A percentile compares a stretch with the other conserved stretches of the same genome.
Evolutionary conservation across 1,284 basidiomycete genomes (phyloP).

Genomic region (Ustilago vetiveriae): DNA sequence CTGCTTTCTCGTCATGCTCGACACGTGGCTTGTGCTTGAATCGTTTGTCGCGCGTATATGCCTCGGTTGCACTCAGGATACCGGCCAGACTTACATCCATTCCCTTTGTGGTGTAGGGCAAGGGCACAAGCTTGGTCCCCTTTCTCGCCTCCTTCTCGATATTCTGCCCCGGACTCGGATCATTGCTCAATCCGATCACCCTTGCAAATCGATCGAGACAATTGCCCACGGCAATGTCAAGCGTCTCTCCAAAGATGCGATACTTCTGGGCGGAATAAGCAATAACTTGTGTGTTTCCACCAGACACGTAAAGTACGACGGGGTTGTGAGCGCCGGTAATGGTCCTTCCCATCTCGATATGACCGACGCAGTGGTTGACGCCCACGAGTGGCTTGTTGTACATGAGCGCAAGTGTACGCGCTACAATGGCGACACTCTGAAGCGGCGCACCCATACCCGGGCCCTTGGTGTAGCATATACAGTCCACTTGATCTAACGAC

Average conservation of each 20-base stretch:
- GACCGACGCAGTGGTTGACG: conserved; percentile 96
- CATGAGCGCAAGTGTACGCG: conserved; percentile 86
- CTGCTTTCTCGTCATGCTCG: conserved; percentile 18
- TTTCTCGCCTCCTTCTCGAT: conserved; percentile 95
- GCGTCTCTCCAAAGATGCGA: conserved; percentile 97
- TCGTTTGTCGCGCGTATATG: conserved; percentile 73
- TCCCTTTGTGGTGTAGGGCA: conserved; percentile 97
- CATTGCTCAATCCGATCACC: conserved; percentile 94
- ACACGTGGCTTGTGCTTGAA: conserved; percentile 39
- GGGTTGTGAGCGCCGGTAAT: conserved; percentile 95
- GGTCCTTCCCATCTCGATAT: conserved; percentile 98
- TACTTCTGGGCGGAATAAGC: conserved; percentile 94
- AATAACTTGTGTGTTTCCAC: conserved; percentile 98
- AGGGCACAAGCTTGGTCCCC: conserved; percentile 77
- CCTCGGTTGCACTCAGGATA: conserved; percentile 86
- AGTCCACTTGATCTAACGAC: conserved; percentile 82
- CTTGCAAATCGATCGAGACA: conserved; percentile 96
- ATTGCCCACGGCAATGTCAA: conserved; percentile 99
- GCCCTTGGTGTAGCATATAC: conserved; percentile 98
- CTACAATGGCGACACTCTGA: conserved; percentile 94
- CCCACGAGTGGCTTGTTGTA: conserved; percentile 92
- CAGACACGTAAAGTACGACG: conserved; percentile 96
- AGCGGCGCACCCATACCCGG: conserved; percentile 98
- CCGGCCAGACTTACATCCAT: conserved; percentile 98
- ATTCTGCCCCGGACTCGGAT: conserved; percentile 97